A percentile compares a stretch with the other conserved stretches of the same genome.
Conservation (phyloP, 2,329 filamentous ascomycete genomes). For the Ambrosiella cleistominuta region DNA sequence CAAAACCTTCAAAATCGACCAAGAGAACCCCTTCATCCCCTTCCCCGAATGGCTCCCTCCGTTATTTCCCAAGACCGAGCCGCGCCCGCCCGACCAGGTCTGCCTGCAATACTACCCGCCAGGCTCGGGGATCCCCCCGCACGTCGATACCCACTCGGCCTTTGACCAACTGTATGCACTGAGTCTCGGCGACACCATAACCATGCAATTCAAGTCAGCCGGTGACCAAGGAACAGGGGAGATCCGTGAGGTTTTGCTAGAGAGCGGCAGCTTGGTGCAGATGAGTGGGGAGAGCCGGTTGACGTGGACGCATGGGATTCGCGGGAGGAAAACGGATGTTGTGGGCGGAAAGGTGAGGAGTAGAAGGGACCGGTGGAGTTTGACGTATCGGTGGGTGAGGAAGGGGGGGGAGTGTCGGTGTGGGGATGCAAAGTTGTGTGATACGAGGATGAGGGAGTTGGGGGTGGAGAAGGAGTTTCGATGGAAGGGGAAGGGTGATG, state of each 20-base stretch:
- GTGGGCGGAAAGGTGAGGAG: constrained; percentile 24
- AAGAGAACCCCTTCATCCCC: constrained; percentile 28
- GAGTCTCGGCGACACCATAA: constrained; percentile 24
- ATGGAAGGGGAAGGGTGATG: constrained; percentile 23
- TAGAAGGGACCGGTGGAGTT: constrained; percentile 32
- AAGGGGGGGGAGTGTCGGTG: constrained; percentile 30
- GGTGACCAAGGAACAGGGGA: constrained; percentile 15
- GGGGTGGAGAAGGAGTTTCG: constrained; percentile 33
- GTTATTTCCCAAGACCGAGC: constrained; percentile 27
- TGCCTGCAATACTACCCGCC: constrained; percentile 44
- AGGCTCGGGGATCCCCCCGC: constrained; percentile 41
- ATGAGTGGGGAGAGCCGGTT: constrained; percentile 32
- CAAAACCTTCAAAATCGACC: constrained; percentile 38
- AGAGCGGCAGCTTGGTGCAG: constrained; percentile 32
- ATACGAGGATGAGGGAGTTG: constrained; percentile 29
- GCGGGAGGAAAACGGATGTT: constrained; percentile 34
- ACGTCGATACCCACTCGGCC: constrained; percentile 38
- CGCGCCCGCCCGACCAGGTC: constrained; percentile 35
- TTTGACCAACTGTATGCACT: constrained; percentile 29
- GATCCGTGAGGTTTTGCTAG: constrained; percentile 28
- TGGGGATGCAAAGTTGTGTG: constrained; percentile 31
- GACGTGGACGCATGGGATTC: constrained; percentile 39
- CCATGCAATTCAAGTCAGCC: constrained; percentile 27
- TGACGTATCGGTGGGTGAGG: constrained; percentile 37
- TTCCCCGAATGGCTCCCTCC: constrained; percentile 35